phyloP scores from a whole-genome alignment of 768 basidiomycete species.

The Trametes gibbosa region DNA sequence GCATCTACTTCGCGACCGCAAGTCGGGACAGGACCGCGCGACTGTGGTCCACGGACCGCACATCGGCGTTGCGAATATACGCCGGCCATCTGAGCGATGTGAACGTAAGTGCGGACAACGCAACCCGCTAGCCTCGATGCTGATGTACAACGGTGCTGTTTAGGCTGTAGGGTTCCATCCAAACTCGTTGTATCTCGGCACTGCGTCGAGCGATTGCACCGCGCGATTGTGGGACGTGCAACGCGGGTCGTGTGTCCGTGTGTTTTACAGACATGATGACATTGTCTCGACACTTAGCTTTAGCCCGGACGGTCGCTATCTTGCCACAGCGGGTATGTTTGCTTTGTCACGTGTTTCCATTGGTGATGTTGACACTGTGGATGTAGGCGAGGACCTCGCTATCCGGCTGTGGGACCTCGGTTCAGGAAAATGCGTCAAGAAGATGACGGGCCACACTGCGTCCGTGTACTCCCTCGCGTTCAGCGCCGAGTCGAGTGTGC shows the following conservation, averaged over 20 bases:
- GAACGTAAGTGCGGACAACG: slow-evolving; percentile 60
- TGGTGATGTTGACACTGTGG: not conserved
- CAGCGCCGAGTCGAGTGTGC: slow-evolving; percentile 84
- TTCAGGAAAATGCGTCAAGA: slow-evolving; percentile 92
- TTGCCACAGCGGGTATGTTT: slow-evolving; percentile 78
- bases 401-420: slow-evolving; percentile 97
- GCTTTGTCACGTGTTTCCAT: not conserved
- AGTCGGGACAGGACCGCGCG: slow-evolving; percentile 93
- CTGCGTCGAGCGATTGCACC: slow-evolving; percentile 95
- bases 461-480: slow-evolving; percentile 90
- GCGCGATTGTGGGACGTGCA: slow-evolving; percentile 99
- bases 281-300: slow-evolving; percentile 82
- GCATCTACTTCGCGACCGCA: slow-evolving; percentile 96
- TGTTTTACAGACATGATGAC: slow-evolving; percentile 95
- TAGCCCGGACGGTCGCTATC: slow-evolving; percentile 90
- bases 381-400: slow-evolving; percentile 78
- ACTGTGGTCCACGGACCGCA: slow-evolving; percentile 93
- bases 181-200: slow-evolving; percentile 95
- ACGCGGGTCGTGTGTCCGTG: slow-evolving; percentile 86
- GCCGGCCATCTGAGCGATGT: slow-evolving; percentile 97
- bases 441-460: slow-evolving; percentile 90
- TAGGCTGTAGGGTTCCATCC: slow-evolving; percentile 97
- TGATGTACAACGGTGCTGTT: not conserved
- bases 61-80: slow-evolving; percentile 83
- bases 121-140: slow-evolving; percentile 1